Base-by-base conservation (phyloP, 2,329 filamentous ascomycete species). In the Septoria petroselini region DNA sequence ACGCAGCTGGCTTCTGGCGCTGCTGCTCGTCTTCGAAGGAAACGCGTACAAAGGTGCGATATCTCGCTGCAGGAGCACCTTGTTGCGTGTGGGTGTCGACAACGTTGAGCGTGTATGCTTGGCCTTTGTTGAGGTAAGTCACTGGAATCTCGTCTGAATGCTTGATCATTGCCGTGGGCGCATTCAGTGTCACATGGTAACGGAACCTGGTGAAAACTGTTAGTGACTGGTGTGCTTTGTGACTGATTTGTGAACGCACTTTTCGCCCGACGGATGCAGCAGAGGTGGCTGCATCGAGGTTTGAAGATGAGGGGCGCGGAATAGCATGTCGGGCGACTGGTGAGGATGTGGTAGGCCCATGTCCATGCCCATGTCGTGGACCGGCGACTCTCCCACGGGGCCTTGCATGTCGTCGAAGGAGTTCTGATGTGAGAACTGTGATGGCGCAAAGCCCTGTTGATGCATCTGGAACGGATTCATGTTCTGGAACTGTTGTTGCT, bases 1-100 rank as follows among this genome's bases (percentile, higher is more conserved):
- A 94, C 9, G 84, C 78, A 14, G 82, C 82, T 1, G 90, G 91
- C 59, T 88, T 88, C 62, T 85, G 82, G 54, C 91, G 80, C 68
- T 97, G 93, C 66, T 95, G 86, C 54, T 96, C 90, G 55, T 98
- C 93, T 67, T 98, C 91, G 63, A 97, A 98, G 0, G 91, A 96
- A 39, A 98, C 84, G n/a, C 93, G 85, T 39, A 98, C 81, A 66
- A 86, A 95, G 0, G 91, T 97, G 47, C 93, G 82, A 66, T 96
- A 96, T 58, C 80, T 85, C 11, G 84, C 7, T 82, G 83, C 3
- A 74, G 68, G 27, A 79, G 72, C 41, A 2, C 81, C 77, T 3
- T 84, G 71, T 1, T 78, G 74, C 1, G 85, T 80, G 4, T 77
- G 75, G 0, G 86, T 93, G 65, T 98, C 93, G 39, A 86, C 76